Evolutionary conservation across 352 stramenopile genomes (phyloP).

Genomic region (Phytophthora tubulina): DNA sequence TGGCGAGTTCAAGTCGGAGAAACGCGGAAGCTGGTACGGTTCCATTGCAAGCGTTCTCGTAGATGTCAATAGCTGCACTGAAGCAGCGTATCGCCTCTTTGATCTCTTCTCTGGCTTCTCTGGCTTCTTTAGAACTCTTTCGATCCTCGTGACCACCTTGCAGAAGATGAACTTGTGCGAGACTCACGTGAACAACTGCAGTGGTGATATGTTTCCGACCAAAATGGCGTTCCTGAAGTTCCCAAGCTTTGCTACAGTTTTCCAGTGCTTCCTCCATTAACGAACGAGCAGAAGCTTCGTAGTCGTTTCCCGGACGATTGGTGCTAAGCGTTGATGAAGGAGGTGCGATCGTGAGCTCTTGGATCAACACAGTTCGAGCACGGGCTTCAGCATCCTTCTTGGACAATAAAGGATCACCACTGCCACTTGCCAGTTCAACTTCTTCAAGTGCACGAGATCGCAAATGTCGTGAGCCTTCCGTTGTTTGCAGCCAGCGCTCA

Average conservation of each 20-base stretch:
- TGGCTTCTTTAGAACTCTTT: neutral
- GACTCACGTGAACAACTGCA: conserved; percentile 55
- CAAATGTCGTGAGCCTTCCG: conserved; percentile 55
- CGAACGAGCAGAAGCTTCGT: conserved; percentile 34
- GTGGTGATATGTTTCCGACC: conserved; percentile 67
- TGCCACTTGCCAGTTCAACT: conserved; percentile 34
- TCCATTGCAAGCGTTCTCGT: conserved; percentile 64
- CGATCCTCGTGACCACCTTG: conserved; percentile 22
- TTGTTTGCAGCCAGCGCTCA: conserved; percentile 61
- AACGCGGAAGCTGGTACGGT: conserved; percentile 64
- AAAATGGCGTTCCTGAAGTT: conserved; percentile 57
- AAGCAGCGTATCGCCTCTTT: conserved; percentile 57
- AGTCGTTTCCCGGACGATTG: conserved; percentile 13
- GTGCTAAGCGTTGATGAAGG: conserved; percentile 15
- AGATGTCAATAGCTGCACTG: conserved; percentile 60
- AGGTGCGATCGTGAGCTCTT: conserved; percentile 49
- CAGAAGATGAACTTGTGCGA: conserved; percentile 67
- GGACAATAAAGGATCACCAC: conserved; percentile 33
- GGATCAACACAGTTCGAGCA: conserved; percentile 48
- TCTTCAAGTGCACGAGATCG: conserved; percentile 55
- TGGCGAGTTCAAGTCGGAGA: conserved; percentile 70
- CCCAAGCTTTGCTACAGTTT: conserved; percentile 71
- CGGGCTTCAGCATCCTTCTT: conserved; percentile 68
- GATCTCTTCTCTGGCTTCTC: conserved; percentile 38
- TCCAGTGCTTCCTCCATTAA: conserved; percentile 75